Conservation (phyloP, 345 rosid genomes). For the Anacardium occidentale region DNA sequence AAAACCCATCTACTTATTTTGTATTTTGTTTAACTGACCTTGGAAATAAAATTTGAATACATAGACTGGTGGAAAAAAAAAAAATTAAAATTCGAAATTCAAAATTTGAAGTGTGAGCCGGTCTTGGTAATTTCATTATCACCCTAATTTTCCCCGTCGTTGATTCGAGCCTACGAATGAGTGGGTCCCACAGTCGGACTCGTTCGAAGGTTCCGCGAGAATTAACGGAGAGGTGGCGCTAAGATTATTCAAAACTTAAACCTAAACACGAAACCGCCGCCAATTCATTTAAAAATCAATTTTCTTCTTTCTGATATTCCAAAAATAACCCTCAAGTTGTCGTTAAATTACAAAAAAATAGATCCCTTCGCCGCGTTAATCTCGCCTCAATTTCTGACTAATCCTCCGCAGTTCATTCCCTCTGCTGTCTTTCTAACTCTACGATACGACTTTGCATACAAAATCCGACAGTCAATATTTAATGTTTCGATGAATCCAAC, state of each 20-base stretch:
- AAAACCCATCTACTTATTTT: not conserved
- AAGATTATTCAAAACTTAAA: conserved; percentile 22
- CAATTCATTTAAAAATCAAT: not conserved
- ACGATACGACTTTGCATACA: not conserved
- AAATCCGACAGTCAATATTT: not conserved
- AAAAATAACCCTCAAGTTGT: not conserved
- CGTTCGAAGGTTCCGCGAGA: not conserved
- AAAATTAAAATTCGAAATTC: no score
- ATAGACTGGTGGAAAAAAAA: no score
- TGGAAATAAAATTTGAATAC: no score
- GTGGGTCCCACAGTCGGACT: not conserved
- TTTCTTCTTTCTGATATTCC: not conserved
- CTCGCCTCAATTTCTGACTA: conserved; percentile 24
- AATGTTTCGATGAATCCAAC: not conserved
- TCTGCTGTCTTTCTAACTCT: not conserved
- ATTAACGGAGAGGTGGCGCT: conserved; percentile 15
- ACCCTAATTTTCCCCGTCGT: not conserved
- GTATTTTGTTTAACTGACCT: no score
- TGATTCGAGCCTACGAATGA: not conserved
- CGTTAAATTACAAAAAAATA: conserved; percentile 1
- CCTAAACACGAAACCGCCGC: conserved; percentile 9
- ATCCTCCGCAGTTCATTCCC: conserved; percentile 8
- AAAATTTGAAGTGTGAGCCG: no score
- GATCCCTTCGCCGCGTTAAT: conserved; percentile 33
- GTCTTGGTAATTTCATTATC: not conserved